A percentile compares a stretch with the other conserved stretches of the same genome.
These are phyloP conservation scores for Actinomortierella wolfii DNA, from an alignment of 371 early-diverging fungal genomes.

Conservation along the genomic window DNA sequence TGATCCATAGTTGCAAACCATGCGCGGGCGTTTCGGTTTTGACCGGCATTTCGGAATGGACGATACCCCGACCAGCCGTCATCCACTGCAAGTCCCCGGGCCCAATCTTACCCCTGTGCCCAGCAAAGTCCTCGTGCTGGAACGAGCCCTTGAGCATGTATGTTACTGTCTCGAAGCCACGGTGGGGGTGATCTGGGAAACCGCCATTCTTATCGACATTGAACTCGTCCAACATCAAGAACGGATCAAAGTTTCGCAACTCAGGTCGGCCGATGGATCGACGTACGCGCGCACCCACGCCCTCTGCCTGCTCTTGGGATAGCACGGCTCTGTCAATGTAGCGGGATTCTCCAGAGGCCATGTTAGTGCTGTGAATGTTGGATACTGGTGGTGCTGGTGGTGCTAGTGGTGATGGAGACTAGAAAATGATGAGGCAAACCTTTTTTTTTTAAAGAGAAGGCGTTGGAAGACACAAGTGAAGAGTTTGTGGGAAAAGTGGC, in stretches of 20 bases:
- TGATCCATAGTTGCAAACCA: constrained; percentile 76
- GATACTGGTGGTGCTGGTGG: too few relatives aligned
- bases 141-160: constrained; percentile 76
- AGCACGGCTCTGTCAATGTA: constrained; percentile 9
- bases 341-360: constrained; percentile 2
- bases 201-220: constrained; percentile 59
- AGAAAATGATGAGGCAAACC: too few relatives aligned
- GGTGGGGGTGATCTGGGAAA: constrained; percentile 69
- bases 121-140: constrained; percentile 83
- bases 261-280: constrained; percentile 71
- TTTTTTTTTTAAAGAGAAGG: too few relatives aligned
- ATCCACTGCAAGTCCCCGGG: constrained; percentile 70
- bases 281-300: constrained; percentile 54
- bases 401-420: too few relatives aligned
- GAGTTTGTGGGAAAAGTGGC: too few relatives aligned
- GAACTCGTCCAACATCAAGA: constrained; percentile 87
- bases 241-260: constrained; percentile 78
- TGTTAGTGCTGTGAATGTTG: too few relatives aligned
- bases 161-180: constrained; percentile 82
- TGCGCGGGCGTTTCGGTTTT: constrained; percentile 49
- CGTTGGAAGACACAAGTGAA: too few relatives aligned
- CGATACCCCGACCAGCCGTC: constrained; percentile 69
- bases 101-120: constrained; percentile 72
- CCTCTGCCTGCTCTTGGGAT: constrained; percentile 24
- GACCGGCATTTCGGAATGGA: constrained; percentile 69